Evolutionary conservation across 768 basidiomycete genomes (phyloP), one percentile per base, ranked within the genome.

Genomic region (Rossbeevera mucosa): DNA sequence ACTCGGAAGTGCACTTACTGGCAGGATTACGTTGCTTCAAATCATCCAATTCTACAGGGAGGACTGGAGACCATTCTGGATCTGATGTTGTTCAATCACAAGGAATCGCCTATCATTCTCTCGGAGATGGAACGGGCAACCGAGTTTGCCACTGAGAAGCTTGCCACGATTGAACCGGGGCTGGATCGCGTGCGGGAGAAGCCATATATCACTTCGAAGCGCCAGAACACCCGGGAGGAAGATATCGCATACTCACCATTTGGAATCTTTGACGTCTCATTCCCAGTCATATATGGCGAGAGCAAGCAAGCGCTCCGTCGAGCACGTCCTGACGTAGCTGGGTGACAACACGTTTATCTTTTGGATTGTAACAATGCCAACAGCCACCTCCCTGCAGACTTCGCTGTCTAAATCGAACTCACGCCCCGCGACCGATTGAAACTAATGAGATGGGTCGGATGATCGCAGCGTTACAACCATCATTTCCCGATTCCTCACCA

Each of bases 311-410:
- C 41, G 5, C 21, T 42, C 21, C 8, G 41, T 22, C 41, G 21
- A 38, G 9, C 36, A 38, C 7, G 5, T 42, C 41, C 41, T 42
- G n/a, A 38, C 36, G 36, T 21, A 12, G 7, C 49, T 48, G 11
- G 48, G 43, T 0, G 44, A 54, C 16, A 48, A 45, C 42, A 48
- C 33, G 2, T 20, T 54, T 29, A 42, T 54, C 25, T 25, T 42
- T 24, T 54, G 53, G 53, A 49, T 21, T 5, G 53, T 12, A 20
- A 31, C 31, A 43, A 9, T 14, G 36, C 48, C 14, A 31, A 53
- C 14, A 48, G 42, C 14, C 48, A 47, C 20, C 52, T 53, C 12
- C 52, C 52, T 9, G 14, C 20, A 12, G 24, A 53, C 7, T 33
- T 57, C n/a, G n/a, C 31, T 2, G 54, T 55, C 0, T 57, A 42